phyloP scores from a whole-genome alignment of 768 basidiomycete genomes.

The Leccinum broughii region DNA sequence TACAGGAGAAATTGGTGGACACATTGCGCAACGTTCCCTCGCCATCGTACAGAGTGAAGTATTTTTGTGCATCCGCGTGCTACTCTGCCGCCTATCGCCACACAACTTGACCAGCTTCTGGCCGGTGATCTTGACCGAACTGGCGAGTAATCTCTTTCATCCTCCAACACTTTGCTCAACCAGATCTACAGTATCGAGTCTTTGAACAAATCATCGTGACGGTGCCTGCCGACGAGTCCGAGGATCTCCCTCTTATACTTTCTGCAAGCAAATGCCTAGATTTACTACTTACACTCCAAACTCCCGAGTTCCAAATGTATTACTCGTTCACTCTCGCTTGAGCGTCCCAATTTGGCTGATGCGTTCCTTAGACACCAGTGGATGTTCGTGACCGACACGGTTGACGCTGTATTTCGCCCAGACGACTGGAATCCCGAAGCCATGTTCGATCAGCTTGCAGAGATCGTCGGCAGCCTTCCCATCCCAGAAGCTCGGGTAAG shows the following conservation, averaged over 20 bases:
- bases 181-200: constrained; percentile 69
- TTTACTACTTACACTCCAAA: constrained; percentile 87
- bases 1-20: too few species aligned
- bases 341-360: constrained; percentile 6
- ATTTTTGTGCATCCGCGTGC: constrained; percentile 87
- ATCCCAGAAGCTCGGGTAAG: constrained; percentile 36
- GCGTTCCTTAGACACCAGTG: constrained; percentile 75
- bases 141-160: constrained; percentile 49
- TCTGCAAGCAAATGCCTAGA: constrained; percentile 95
- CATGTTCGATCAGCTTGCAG: constrained; percentile 88
- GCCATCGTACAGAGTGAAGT: constrained; percentile 91
- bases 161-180: not conserved
- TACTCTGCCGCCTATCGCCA: constrained; percentile 88
- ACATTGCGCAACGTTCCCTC: too few species aligned
- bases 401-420: constrained; percentile 89
- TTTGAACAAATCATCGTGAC: constrained; percentile 78
- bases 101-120: constrained; percentile 95
- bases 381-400: constrained; percentile 98
- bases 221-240: constrained; percentile 79
- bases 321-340: constrained; percentile 8
- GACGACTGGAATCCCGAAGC: constrained; percentile 83
- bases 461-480: constrained; percentile 73
- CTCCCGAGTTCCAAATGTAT: constrained; percentile 97
- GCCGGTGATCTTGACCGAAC: constrained; percentile 92
- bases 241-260: constrained; percentile 78